phyloP scores from a whole-genome alignment of 352 stramenopile genomes.

The Pythium grandisporangium region DNA sequence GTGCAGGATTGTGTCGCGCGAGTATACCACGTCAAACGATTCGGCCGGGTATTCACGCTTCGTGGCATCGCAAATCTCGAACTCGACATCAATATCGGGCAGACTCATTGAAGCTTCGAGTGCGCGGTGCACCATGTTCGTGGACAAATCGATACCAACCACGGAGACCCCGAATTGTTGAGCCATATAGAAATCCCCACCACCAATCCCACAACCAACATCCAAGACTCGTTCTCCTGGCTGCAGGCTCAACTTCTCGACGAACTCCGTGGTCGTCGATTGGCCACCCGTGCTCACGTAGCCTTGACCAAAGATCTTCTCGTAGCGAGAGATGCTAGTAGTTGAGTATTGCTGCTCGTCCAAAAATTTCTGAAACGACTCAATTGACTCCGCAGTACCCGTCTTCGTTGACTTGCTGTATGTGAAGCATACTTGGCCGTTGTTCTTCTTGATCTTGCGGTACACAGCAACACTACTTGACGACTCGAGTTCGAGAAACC shows the following conservation, averaged over 20 bases:
- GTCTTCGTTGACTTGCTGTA: constrained; percentile 52
- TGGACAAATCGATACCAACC: constrained; percentile 63
- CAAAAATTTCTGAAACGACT: constrained; percentile 64
- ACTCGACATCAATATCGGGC: constrained; percentile 37
- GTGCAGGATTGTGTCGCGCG: constrained; percentile 35
- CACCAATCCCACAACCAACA: constrained; percentile 88
- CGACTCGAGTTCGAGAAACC: constrained; percentile 56
- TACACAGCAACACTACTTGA: constrained; percentile 55
- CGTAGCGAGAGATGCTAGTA: constrained; percentile 57
- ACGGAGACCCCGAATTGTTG: constrained; percentile 82
- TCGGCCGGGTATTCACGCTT: constrained; percentile 37
- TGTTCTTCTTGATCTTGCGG: constrained; percentile 77
- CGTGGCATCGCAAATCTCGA: constrained; percentile 68
- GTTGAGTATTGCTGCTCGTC: constrained; percentile 66
- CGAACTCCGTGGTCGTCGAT: constrained; percentile 58
- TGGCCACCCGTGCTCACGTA: constrained; percentile 66
- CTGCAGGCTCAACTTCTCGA: constrained; percentile 54
- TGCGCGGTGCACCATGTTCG: constrained; percentile 66
- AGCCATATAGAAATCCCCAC: constrained; percentile 85
- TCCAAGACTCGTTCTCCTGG: constrained; percentile 71
- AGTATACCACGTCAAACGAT: constrained; percentile 58
- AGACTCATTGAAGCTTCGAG: constrained; percentile 54
- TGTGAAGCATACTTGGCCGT: constrained; percentile 66
- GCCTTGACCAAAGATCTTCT: constrained; percentile 70
- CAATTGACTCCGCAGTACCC: constrained; percentile 19